A percentile compares a stretch with the other conserved stretches of the same genome.
phyloP scores from a whole-genome alignment of 2,329 filamentous ascomycete species.

The Stagonosporopsis rhizophila region DNA sequence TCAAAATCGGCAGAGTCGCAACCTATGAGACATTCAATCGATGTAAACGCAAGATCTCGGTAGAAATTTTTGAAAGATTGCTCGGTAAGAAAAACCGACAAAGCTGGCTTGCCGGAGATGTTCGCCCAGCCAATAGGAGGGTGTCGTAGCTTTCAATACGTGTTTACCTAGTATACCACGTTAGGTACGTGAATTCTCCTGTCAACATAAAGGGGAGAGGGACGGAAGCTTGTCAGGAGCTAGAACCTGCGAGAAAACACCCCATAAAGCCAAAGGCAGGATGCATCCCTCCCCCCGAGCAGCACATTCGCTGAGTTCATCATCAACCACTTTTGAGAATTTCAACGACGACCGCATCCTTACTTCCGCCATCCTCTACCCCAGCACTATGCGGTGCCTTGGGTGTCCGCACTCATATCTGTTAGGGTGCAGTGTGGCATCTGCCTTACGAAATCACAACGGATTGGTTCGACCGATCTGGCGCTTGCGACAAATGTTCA shows the following conservation, averaged over 20 bases:
- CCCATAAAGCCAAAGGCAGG: neutral
- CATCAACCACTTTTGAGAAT: neutral
- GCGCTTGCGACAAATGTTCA: neutral
- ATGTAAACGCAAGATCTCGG: slow-evolving; percentile 10
- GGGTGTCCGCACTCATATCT: no score
- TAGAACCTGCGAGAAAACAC: slow-evolving; percentile 1
- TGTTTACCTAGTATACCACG: neutral
- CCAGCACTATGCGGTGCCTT: neutral
- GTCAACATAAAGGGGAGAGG: neutral
- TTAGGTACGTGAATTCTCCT: neutral
- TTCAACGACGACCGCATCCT: neutral
- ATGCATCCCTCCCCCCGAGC: neutral
- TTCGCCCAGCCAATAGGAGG: slow-evolving; percentile 20
- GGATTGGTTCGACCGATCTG: neutral
- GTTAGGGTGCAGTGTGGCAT: neutral
- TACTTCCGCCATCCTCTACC: neutral
- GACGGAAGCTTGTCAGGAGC: neutral
- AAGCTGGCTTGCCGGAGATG: slow-evolving; percentile 8
- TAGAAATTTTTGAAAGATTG: slow-evolving; percentile 11
- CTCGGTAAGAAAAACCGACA: slow-evolving; percentile 20
- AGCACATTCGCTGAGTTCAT: neutral
- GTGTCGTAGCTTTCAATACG: neutral
- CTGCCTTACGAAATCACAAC: neutral
- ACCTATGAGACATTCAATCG: slow-evolving; percentile 3
- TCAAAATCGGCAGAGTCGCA: neutral